Conservation (phyloP, 1,139 yeast species). For the Pneumocystis sp. region DNA sequence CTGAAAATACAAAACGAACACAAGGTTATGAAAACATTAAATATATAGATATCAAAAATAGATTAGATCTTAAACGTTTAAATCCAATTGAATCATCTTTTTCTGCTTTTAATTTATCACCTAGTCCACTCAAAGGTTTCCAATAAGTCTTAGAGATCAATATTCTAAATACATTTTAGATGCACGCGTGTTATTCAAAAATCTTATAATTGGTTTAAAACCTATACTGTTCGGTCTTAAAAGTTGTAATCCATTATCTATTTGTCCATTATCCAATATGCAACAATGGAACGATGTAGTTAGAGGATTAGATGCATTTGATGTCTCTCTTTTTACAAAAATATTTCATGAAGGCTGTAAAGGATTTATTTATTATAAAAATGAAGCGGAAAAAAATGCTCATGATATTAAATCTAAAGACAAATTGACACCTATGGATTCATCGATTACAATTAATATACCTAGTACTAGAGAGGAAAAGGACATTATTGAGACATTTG, state of each 20-base stretch:
- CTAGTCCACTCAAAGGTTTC: background rate
- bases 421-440: constrained; percentile 27
- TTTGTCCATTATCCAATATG: constrained; percentile 46
- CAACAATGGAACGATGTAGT: constrained; percentile 83
- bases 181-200: constrained; percentile 74
- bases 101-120: background rate
- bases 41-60: background rate
- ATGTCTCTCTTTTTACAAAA: constrained; percentile 57
- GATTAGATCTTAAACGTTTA: background rate
- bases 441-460: constrained; percentile 8
- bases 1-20: background rate
- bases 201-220: constrained; percentile 76
- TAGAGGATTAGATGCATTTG: constrained; percentile 67
- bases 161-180: constrained; percentile 55
- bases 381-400: constrained; percentile 27
- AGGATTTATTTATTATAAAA: constrained; percentile 62
- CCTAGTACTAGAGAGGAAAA: constrained; percentile 77
- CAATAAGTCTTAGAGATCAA: background rate
- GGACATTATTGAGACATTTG: constrained; percentile 89
- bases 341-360: constrained; percentile 73
- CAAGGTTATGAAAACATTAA: background rate
- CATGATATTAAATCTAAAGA: constrained; percentile 18
- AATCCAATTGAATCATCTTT: background rate
- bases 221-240: constrained; percentile 83
- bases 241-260: constrained; percentile 77